Evolutionary conservation across 78 protist genomes (phyloP), one percentile per base, ranked within the genome.

Genomic region (Protostelium mycophagum): DNA sequence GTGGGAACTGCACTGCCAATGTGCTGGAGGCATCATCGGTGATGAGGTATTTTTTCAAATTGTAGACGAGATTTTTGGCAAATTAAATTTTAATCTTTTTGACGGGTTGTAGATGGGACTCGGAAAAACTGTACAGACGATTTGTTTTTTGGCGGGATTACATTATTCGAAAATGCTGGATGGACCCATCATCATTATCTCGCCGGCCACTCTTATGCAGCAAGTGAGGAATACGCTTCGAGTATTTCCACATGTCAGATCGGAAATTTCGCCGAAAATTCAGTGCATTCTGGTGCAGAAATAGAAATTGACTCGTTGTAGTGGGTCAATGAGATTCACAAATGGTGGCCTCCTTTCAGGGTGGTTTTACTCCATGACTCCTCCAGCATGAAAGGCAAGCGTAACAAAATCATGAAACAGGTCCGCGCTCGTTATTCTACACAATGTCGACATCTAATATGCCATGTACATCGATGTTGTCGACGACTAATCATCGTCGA

Each of bases 21-120:
- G 85, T n/a, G 93, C 86, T 34, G 99, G 99, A 51, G 99, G 99
- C 38, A 96, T 98, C 86, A 37, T 98, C 28, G 99, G 99, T 37
- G 99, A 98, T 88, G 99, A 98, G 36, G 97, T 97, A 98, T 96
- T 85, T 5, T 89, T 1, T 28, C 9, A 9, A 9, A 34, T 10
- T 34, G 87, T 16, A 36, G 87, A 9, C 34, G 16, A 9, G 34
- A 63, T 85, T 85, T 1, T 10, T 88, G 5, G 29, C 88, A n/a
- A n/a, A n/a, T n/a, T n/a, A n/a, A n/a, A n/a, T n/a, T n/a, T n/a
- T n/a, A n/a, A n/a, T n/a, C n/a, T n/a, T n/a, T n/a, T n/a, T n/a
- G n/a, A n/a, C n/a, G n/a, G n/a, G 10, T 1, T 39, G 36, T 16
- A 36, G 36, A 86, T 86, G 91, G 95, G 97, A 83, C 89, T 98